phyloP scores from a whole-genome alignment of 164 flowering plant species.

The Chimonanthus salicifolius region DNA sequence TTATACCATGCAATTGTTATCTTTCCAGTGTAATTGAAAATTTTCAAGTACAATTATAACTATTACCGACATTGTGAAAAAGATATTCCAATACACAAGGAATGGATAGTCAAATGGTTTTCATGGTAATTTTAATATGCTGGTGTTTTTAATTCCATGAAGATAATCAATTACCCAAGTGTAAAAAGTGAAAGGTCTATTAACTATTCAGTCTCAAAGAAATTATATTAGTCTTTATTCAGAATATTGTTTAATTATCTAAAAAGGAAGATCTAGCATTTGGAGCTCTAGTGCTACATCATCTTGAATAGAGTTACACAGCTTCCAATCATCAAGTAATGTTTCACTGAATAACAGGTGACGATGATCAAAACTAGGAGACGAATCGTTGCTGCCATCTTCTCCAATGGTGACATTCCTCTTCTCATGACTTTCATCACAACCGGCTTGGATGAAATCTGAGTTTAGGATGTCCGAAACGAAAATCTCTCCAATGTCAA shows the following conservation, averaged over 20 bases:
- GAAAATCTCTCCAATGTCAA: not conserved
- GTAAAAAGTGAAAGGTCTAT: too few relatives aligned
- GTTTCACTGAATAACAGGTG: not conserved
- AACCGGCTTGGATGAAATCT: not conserved
- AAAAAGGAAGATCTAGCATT: not conserved
- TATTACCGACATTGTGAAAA: too few relatives aligned
- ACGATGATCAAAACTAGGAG: not conserved
- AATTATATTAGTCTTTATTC: too few relatives aligned
- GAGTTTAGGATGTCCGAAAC: not conserved
- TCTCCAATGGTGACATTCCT: not conserved
- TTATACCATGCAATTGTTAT: too few relatives aligned
- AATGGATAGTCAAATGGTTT: too few relatives aligned
- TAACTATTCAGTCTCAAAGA: too few relatives aligned
- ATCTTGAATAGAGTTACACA: not conserved
- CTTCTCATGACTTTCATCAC: not conserved
- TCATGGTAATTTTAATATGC: too few relatives aligned
- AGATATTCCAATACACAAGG: too few relatives aligned
- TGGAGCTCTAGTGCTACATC: not conserved
- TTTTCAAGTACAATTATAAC: too few relatives aligned
- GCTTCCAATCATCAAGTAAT: constrained; percentile 1
- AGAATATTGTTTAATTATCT: not conserved
- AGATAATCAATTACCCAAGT: too few relatives aligned
- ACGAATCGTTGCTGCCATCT: not conserved
- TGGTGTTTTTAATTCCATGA: too few relatives aligned
- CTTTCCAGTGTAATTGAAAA: too few relatives aligned